These are phyloP conservation scores for Celoporthe dispersa DNA, from an alignment of 2,329 filamentous ascomycete genomes.

Conservation along the genomic window DNA sequence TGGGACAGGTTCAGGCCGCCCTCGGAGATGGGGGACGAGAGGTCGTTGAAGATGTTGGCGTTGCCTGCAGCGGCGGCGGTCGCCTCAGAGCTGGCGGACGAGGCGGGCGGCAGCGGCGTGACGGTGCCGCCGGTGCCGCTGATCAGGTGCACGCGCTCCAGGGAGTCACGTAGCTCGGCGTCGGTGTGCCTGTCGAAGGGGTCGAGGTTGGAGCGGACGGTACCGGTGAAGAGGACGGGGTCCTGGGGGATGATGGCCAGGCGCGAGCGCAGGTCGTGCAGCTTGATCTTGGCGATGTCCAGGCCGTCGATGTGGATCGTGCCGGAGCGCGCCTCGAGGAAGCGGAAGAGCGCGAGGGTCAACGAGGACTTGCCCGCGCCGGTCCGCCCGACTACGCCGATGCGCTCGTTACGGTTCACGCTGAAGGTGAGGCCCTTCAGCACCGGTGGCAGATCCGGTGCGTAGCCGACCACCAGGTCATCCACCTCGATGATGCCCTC, in stretches of 20 bases:
- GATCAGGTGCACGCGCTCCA: conserved; percentile 71
- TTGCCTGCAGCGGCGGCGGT: conserved; percentile 51
- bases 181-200: conserved; percentile 75
- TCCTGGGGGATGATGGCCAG: conserved; percentile 82
- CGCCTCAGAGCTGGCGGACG: conserved; percentile 40
- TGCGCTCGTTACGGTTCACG: conserved; percentile 68
- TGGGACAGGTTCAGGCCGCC: conserved; percentile 77
- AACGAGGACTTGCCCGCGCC: conserved; percentile 79
- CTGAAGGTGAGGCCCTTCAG: conserved; percentile 71
- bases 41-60: conserved; percentile 66
- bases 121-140: conserved; percentile 42
- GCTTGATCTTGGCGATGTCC: conserved; percentile 72
- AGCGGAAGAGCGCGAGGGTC: conserved; percentile 77
- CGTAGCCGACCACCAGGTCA: conserved; percentile 74
- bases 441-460: conserved; percentile 70
- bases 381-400: conserved; percentile 79
- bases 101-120: conserved; percentile 47
- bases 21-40: conserved; percentile 69
- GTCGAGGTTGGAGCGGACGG: conserved; percentile 76
- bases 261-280: conserved; percentile 72
- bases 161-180: conserved; percentile 68
- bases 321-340: conserved; percentile 71
- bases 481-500: conserved; percentile 75
- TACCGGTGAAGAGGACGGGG: conserved; percentile 81
- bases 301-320: conserved; percentile 72